Evolutionary conservation across 176 grass and related monocot species (phyloP), one percentile per base, ranked within the genome.

Genomic region (Raddia distichophylla): DNA sequence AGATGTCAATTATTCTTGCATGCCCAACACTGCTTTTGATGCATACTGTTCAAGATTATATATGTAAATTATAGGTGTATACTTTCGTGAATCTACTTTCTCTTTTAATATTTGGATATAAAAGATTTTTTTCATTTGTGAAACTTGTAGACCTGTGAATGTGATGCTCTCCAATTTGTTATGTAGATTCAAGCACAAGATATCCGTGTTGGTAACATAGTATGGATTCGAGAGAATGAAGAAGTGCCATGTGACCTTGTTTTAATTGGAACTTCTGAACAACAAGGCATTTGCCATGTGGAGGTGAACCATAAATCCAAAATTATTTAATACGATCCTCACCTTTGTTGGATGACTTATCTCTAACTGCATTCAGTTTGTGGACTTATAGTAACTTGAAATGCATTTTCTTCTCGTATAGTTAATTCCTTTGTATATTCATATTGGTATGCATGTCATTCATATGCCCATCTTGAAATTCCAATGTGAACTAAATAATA

Each of bases 231-330:
- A 78, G 95, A 98, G 91, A 98, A 98, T 87, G 95, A 98, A 80
- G 95, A 98, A 90, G 92, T 98, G 49, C 95, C 95, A 83, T 98
- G 92, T 78, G 95, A 98, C 84, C 90, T 98, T 89, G 88, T 98
- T 63, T 78, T 98, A 69, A 80, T 94, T 85, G 95, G 95, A 84
- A 91, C 95, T 83, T 94, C 95, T 87, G 95, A 98, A 83, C 83
- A 90, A 58, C 95, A 91, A 89, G 95, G 92, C 77, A 75, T 93
- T 51, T 98, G 95, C 81, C 80, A 98, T 65, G 81, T 94, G 87
- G 95, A 98, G 95, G 95, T 98, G 89, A 69, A 80, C 33, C 60
- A 77, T 35, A 13, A 2, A 80, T 27, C 46, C 5, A 52, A 72
- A 74, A 37, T 74, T 13, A 32, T 68, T 68, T 42, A 67, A 53